Conservation (phyloP, 306 rosid genomes). For the Styphnolobium japonicum region DNA sequence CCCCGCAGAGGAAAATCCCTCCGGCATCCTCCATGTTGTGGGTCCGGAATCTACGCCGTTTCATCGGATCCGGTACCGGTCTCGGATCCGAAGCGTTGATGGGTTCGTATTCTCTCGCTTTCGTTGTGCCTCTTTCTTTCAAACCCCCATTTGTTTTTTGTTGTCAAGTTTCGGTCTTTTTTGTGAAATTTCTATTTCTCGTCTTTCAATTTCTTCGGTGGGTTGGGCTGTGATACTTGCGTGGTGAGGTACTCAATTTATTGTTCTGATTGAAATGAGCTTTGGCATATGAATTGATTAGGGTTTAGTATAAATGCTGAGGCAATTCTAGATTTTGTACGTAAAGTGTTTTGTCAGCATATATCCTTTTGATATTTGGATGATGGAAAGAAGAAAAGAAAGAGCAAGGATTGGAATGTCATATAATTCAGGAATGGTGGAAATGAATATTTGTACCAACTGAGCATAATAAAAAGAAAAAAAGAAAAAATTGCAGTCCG, state of each 20-base stretch:
- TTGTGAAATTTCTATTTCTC: background rate
- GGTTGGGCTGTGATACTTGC: background rate
- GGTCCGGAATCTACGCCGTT: conserved; percentile 92
- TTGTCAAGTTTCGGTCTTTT: background rate
- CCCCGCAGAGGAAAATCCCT: conserved; percentile 77
- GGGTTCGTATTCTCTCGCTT: conserved; percentile 46
- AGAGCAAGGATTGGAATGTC: background rate
- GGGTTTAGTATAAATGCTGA: too few relatives aligned
- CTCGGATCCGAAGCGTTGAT: conserved; percentile 96
- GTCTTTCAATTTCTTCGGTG: background rate
- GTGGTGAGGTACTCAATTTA: too few relatives aligned
- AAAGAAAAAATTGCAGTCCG: too few relatives aligned
- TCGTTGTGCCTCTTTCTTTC: background rate
- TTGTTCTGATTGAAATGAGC: too few relatives aligned
- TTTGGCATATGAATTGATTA: too few relatives aligned
- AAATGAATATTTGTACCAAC: background rate
- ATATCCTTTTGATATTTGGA: too few relatives aligned
- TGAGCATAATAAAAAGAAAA: too few relatives aligned
- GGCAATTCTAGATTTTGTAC: too few relatives aligned
- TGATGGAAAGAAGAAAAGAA: too few relatives aligned
- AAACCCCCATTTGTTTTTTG: background rate
- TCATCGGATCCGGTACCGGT: conserved; percentile 85
- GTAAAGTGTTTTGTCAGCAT: too few relatives aligned
- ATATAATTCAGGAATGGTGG: background rate
- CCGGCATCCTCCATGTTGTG: conserved; percentile 92